Evolutionary conservation across 169 alveolate species (phyloP), one percentile per base, ranked within the genome.

Genomic region (Cryptosporidium canis): DNA sequence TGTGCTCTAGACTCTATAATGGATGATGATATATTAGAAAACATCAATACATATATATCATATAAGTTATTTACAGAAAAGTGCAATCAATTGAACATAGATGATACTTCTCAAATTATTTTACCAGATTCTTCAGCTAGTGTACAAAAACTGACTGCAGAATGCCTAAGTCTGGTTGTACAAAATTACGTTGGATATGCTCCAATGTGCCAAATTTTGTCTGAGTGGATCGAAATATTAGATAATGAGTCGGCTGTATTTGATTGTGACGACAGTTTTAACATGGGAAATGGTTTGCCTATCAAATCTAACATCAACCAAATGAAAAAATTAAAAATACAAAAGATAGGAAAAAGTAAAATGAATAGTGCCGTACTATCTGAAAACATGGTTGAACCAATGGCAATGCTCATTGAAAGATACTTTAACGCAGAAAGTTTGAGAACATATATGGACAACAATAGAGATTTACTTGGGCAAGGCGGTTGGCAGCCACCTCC

Each of bases 401-500:
- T 94, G 51, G 92, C 93, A 82, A 83, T 90, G 21, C 93, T 84
- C 45, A 72, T 94, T 37, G 91, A 95, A 43, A 90, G 93, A 18
- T 92, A 93, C 66, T 94, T 93, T 58, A 93, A 94, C 90, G 83
- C 96, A n/a, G 95, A 92, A 29, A 92, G 92, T 67, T 66, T 94
- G 83, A 90, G 95, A 35, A 91, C 77, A 16, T 94, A 91, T 83
- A 94, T 94, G 96, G 96, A 94, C 53, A 94, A 94, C 24, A 91
- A 94, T 82, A 92, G 92, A 43, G 95, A 92, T 66, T 90, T 91
- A n/a, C 87, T 77, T 55, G 87, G 87, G 44, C 87, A 77, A 91
- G 94, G 92, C 61, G 91, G 94, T n/a, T 94, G 96, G 96, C 94
- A 94, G 68, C 96, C 96, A 11, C 96, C 96, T 3, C 93, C 93